Base-by-base conservation (phyloP, 2,329 filamentous ascomycete species). In the Westerdykella ornata region DNA sequence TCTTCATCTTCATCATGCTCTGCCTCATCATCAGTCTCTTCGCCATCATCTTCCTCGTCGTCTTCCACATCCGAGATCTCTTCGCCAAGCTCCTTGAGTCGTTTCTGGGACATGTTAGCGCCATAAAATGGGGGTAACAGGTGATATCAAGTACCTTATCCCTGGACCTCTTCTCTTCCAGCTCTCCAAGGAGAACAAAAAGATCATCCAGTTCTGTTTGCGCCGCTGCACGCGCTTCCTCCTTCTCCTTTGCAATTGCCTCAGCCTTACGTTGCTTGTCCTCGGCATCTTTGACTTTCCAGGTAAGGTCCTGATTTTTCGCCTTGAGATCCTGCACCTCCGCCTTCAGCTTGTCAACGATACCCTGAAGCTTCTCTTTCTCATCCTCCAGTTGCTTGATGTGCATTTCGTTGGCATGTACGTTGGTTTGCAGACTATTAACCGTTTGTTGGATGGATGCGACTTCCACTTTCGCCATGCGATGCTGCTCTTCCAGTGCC, bases 171-270 rank as follows among this genome's bases (percentile, higher is more conserved):
- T 72, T 72, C 43, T 70, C 66, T 54, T 73, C 68, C 17, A 74
- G 57, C 43, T 73, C 71, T 3, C 68, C 65, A 20, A 72, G 64
- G 3, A 71, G 57, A 37, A 74, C 69, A 43, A 76, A 68, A 46
- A 73, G 51, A 45, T 72, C 70, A 44, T 74, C 71, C 28, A 75
- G 43, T 49, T 73, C 70, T 38, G 66, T 62, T 48, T 72, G 60
- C 14, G 54, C 62, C 18, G 57, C 53, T 12, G 46, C 48, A 4
- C 60, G 47, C 16, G 53, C 60, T 31, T 66, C 66, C 49, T 68
- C 64, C 39, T 71, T 70, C 47, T 66, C 65, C 46, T 67, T 65
- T 38, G 62, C 57, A 3, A 48, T 55, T 28, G 61, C 56, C 19
- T 65, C 58, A 1, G 58, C 53, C 37, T 57, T 61, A 2, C 47